Evolutionary conservation across 176 grass and related monocot species (phyloP).

Genomic region (Melocanna baccifera): DNA sequence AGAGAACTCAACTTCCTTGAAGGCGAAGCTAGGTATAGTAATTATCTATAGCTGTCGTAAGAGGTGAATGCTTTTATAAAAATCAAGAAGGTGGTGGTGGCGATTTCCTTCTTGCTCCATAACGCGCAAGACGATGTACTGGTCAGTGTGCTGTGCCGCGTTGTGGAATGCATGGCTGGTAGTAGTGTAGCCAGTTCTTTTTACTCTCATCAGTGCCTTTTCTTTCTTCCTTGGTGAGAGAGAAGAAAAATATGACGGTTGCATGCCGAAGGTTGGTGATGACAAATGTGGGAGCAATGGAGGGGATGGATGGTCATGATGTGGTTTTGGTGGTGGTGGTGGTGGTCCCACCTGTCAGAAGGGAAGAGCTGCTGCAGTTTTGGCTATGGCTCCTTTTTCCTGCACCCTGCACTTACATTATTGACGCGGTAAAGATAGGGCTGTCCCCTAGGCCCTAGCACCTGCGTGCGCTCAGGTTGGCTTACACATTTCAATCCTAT

Average conservation of each 20-base stretch:
- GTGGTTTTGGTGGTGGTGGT: neutral
- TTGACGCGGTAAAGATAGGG: slow-evolving; percentile 10
- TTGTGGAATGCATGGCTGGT: neutral
- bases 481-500: slow-evolving; percentile 24
- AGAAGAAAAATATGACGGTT: neutral
- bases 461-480: slow-evolving; percentile 26
- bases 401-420: slow-evolving; percentile 22
- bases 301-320: neutral
- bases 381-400: slow-evolving; percentile 5
- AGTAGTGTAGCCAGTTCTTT: neutral
- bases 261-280: neutral
- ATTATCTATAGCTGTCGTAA: slow-evolving; percentile 34
- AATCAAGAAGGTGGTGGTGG: neutral
- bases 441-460: slow-evolving; percentile 13
- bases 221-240: neutral
- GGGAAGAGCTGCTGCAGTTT: neutral
- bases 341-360: slow-evolving; percentile 3
- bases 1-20: slow-evolving; percentile 26
- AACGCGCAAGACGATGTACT: neutral
- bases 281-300: neutral
- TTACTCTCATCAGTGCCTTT: too few relatives aligned
- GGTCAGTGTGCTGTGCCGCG: neutral
- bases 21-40: slow-evolving; percentile 40
- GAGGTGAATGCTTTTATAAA: slow-evolving; percentile 18
- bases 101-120: neutral